Percentiles rank a stretch among this genome's conserved stretches.
Evolutionary conservation across 2,329 filamentous ascomycete species (phyloP).

Genomic region (Colletotrichum spaethianum): DNA sequence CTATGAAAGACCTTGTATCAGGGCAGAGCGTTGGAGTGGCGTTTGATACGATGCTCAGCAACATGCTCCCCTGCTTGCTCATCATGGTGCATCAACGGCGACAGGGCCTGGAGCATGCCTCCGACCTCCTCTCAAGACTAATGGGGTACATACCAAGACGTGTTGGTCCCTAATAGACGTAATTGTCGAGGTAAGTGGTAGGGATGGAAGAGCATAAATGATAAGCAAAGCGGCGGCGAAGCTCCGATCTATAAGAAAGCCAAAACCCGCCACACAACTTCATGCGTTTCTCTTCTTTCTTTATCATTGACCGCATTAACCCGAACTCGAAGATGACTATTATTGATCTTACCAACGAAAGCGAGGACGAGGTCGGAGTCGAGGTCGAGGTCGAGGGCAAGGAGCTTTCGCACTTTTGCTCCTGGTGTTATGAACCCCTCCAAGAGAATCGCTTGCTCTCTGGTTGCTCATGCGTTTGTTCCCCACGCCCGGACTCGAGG

Average conservation of each 20-base stretch:
- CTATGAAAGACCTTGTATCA: neutral
- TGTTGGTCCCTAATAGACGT: neutral
- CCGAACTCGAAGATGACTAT: neutral
- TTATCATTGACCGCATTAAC: neutral
- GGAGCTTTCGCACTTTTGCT: neutral
- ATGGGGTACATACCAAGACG: neutral
- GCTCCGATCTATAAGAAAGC: neutral
- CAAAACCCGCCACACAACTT: neutral
- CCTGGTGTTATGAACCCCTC: neutral
- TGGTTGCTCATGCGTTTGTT: neutral
- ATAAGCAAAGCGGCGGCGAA: neutral
- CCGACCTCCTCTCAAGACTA: neutral
- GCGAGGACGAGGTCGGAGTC: neutral
- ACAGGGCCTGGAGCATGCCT: neutral
- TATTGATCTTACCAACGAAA: neutral
- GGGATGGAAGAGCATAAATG: neutral
- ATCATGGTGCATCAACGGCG: neutral
- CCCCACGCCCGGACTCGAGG: neutral
- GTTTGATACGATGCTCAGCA: neutral
- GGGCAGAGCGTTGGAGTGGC: neutral
- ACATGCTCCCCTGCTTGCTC: neutral
- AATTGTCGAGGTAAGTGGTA: neutral
- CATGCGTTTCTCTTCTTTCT: neutral
- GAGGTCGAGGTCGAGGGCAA: neutral
- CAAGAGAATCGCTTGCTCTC: neutral